Base-by-base conservation (phyloP, 495 filamentous ascomycete species). In the Neohortaea acidophila region DNA sequence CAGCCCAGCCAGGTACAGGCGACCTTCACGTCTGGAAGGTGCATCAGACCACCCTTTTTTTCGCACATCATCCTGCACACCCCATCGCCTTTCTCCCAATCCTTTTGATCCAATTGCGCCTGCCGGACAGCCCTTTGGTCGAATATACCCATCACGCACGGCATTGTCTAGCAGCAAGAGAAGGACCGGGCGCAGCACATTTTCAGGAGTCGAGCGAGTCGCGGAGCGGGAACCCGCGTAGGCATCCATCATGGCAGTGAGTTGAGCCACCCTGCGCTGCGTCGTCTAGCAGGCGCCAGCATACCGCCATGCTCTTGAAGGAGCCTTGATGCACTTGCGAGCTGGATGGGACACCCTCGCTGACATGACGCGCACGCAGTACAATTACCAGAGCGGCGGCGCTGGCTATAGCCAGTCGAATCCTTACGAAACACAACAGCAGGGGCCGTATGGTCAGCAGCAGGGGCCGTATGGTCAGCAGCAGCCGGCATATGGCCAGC, bases 361-460 rank as follows among this genome's bases (percentile, higher is more conserved):
- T 34, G 32, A 34, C 32, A 38, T 38, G 36, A 15, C 36, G 22
- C 14, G 12, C 20, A 6, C n/a, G n/a, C 36, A 38, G 24, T 38
- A 38, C 36, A 38, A 38, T 25, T 38, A 38, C 36, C 12, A 29
- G 11, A 21, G 41, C 24, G 10, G 30, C 32, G 6, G 38, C 33
- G n/a, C n/a, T n/a, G 15, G 22, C 19, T 73, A 77, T 58, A 73
- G 73, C 60, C 63, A 72, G 44, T 66, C 66, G 49, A 75, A 78
- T 55, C 72, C 75, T 3, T 81, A 78, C 46, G 64, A 59, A 58
- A 72, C 42, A 58, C 61, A 22, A 9, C 5, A 22, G 9, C 8
- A 14, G 42, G 51, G 53, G 26, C 54, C 41, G 22, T 39, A 46
- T 44, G 49, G 40, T n/a, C 30, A 38, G 42, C 27, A 52, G 58